phyloP scores from a whole-genome alignment of 1,139 yeast species.

The Geotrichum europaeum region DNA sequence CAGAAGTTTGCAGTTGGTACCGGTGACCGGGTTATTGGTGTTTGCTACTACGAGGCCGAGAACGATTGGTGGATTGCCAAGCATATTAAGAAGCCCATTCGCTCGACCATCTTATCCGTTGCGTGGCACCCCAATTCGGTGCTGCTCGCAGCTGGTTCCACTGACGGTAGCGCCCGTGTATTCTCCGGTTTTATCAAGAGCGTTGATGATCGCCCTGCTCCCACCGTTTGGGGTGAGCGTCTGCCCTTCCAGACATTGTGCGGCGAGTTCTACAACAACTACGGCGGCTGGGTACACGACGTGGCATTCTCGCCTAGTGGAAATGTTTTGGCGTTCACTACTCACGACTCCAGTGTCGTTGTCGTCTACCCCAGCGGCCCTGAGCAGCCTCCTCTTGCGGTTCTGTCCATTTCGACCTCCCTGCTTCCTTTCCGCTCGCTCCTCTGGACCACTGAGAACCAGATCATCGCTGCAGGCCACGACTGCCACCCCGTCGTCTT shows the following conservation, averaged over 20 bases:
- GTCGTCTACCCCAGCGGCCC: constrained; percentile 75
- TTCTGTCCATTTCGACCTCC: constrained; percentile 53
- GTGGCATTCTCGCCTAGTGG: constrained; percentile 82
- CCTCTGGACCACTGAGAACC: constrained; percentile 58
- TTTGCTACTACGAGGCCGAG: constrained; percentile 91
- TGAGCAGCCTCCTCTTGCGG: constrained; percentile 47
- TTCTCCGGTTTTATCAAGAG: constrained; percentile 92
- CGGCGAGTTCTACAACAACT: constrained; percentile 70
- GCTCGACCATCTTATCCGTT: constrained; percentile 76
- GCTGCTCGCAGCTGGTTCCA: constrained; percentile 82
- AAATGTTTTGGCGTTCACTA: constrained; percentile 67
- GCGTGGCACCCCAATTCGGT: constrained; percentile 97
- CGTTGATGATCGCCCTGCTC: constrained; percentile 73
- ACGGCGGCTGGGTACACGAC: constrained; percentile 91
- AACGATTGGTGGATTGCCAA: constrained; percentile 99
- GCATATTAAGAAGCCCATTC: constrained; percentile 87
- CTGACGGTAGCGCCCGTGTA: constrained; percentile 92
- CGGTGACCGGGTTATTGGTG: constrained; percentile 88
- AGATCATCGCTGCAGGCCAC: constrained; percentile 84
- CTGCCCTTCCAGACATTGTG: constrained; percentile 92
- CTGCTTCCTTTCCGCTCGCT: constrained; percentile 78
- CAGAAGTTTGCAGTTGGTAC: constrained; percentile 95
- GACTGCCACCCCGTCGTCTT: constrained; percentile 87
- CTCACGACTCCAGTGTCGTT: constrained; percentile 72
- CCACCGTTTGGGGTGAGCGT: constrained; percentile 89